Evolutionary conservation across 306 rosid genomes (phyloP), one percentile per base, ranked within the genome.

Genomic region (Cucurbita pepo): DNA sequence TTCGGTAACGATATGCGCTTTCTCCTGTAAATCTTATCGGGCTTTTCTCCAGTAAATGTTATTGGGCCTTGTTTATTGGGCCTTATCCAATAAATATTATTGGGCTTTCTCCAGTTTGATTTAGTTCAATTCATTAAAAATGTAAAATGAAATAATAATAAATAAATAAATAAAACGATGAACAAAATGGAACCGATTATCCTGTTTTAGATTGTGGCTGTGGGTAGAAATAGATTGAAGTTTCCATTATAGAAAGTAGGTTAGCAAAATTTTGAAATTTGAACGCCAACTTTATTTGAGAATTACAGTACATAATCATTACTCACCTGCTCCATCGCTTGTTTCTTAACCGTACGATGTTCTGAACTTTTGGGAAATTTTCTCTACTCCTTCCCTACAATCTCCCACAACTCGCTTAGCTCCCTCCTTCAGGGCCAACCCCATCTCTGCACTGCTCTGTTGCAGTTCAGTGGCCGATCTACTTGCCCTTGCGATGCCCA

Each of bases 301-400:
- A 63, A 40, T 63, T 18, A 21, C 30, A 40, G 8, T 63, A 40
- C 69, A 63, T 40, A 3, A 63, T 40, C 34, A 56, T 10, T 21
- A 38, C 51, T 67, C 56, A 47, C 43, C 72, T 47, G 72, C 55
- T 21, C 53, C 44, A 65, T 65, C 72, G 3, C 2, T 12, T 11
- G 52, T 18, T 54, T 8, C 48, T 62, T 38, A 43, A 65, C 71
- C 73, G 51, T 47, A 25, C 8, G 53, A 90, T 57, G 92, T 82
- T 84, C 85, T 91, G 79, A 95, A 91, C 86, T 84, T 94, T 57
- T 89, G 97, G 75, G 90, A 81, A 74, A 95, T 83, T 82, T 86
- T 95, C 85, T 83, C 97, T 18, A 95, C 97, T 56, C 96, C 97
- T 77, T 84, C 99, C 85, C 89, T 87, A 76, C 96, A 94, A 74